phyloP scores from a whole-genome alignment of 805 yeast species.

The Ogataea philodendri region DNA sequence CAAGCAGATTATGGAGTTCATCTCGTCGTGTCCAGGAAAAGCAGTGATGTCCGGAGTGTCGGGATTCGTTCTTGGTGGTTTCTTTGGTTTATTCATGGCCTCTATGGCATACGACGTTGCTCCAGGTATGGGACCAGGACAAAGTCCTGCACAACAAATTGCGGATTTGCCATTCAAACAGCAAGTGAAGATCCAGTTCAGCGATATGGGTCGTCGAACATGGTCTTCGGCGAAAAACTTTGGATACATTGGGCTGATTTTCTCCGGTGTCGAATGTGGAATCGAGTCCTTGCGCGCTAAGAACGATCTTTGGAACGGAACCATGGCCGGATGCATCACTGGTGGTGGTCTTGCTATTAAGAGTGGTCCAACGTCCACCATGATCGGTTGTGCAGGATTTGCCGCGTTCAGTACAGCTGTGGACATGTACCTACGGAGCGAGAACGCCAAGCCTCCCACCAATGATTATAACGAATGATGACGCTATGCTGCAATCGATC shows the following conservation, averaged over 20 bases:
- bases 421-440: conserved; percentile 83
- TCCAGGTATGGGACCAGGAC: conserved; percentile 44
- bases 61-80: conserved; percentile 93
- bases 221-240: conserved; percentile 88
- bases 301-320: conserved; percentile 88
- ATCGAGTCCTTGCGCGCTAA: conserved; percentile 85
- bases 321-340: conserved; percentile 91
- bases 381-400: conserved; percentile 94
- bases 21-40: conserved; percentile 95
- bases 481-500: conserved; percentile 17
- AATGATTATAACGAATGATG: conserved; percentile 72
- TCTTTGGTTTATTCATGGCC: conserved; percentile 94
- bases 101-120: conserved; percentile 84
- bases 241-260: conserved; percentile 88
- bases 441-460: conserved; percentile 76
- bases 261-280: conserved; percentile 88
- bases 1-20: conserved; percentile 71
- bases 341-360: conserved; percentile 94
- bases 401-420: conserved; percentile 92
- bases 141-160: conserved; percentile 48
- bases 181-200: conserved; percentile 86
- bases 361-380: conserved; percentile 91
- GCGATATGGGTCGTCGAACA: conserved; percentile 91
- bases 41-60: conserved; percentile 88
- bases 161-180: conserved; percentile 87